Base-by-base conservation (phyloP, 139 green algal genomes). In the Closterium sp. region DNA sequence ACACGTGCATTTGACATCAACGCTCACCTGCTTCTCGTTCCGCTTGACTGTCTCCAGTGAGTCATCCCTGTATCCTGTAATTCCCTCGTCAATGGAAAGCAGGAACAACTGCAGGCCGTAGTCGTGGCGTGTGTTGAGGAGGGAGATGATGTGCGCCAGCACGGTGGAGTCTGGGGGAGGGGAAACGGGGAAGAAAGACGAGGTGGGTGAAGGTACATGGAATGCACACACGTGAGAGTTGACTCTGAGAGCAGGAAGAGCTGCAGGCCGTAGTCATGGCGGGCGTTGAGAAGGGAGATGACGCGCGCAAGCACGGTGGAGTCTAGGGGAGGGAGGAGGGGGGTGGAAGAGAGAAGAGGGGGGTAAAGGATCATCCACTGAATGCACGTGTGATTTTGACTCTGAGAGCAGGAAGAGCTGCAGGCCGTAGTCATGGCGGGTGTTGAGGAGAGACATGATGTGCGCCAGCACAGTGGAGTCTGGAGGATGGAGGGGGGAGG, bases 81-180 rank as follows among this genome's bases (percentile, higher is more conserved):
- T 99, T 86, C 98, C 98, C 93, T 99, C 98, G 93, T 99, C 98
- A 11, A 99, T 97, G 30, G 98, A 99, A 9, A 99, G 96, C 90
- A 99, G 95, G 62, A 99, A 97, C 2, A 99, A 95, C 86, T 99
- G 96, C 30, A 99, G 92, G 11, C 98, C 98, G 91, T 99, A 99
- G 50, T 96, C 97, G 92, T 99, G 96, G 0, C 98, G 96, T 19
- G 92, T 42, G 94, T 99, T 99, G 1, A 99, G 96, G 13, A 96
- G 94, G 0, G 96, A 98, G 27, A 99, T 42, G n/a, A 99, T 94
- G 92, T 99, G 97, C 0, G 98, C 98, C 27, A 99, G 96, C 89
- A 99, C 98, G 1, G 98, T 99, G 0, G 97, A 99, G 94, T 99
- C 98, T 95, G 90, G 85, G 38, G 89, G 31, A 62, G 0, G 70